Conservation (phyloP, 805 yeast species). For the Tanozyma kutaoensis region DNA sequence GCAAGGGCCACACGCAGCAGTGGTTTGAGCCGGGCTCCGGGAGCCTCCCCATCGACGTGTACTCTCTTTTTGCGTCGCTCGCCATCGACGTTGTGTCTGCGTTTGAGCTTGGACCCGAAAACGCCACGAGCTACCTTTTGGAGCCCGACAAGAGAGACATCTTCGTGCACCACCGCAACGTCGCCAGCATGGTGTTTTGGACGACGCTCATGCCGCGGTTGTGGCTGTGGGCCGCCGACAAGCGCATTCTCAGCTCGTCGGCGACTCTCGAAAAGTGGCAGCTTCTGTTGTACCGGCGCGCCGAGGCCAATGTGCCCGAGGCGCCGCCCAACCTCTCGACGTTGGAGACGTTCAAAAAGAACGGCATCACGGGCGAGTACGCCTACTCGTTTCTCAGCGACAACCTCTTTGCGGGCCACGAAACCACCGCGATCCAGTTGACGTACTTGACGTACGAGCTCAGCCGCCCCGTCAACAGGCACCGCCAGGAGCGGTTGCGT, state of each 20-base stretch:
- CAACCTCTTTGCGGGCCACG: constrained; percentile 68
- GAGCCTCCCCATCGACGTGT: neutral
- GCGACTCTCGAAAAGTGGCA: constrained; percentile 33
- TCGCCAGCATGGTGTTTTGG: constrained; percentile 53
- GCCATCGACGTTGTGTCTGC: constrained; percentile 61
- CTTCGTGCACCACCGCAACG: constrained; percentile 30
- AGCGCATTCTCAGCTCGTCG: constrained; percentile 23
- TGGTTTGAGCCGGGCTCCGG: too few species aligned
- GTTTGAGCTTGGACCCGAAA: constrained; percentile 41
- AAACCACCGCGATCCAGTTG: constrained; percentile 41
- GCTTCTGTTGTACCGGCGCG: constrained; percentile 16
- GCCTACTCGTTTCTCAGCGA: constrained; percentile 35
- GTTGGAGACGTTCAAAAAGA: constrained; percentile 18
- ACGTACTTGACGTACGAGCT: constrained; percentile 25
- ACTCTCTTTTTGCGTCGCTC: constrained; percentile 36
- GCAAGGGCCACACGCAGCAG: constrained; percentile 13
- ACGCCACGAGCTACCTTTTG: constrained; percentile 31
- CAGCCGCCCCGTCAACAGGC: constrained; percentile 32
- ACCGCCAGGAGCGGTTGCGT: constrained; percentile 39
- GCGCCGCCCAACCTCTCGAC: constrained; percentile 14
- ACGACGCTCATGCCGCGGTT: constrained; percentile 43
- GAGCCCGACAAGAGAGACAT: constrained; percentile 25
- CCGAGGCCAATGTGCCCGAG: constrained; percentile 17
- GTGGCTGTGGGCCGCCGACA: constrained; percentile 36
- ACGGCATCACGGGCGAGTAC: constrained; percentile 15